Evolutionary conservation across 1,284 basidiomycete genomes (phyloP).

Genomic region (Jaminaea rosea): DNA sequence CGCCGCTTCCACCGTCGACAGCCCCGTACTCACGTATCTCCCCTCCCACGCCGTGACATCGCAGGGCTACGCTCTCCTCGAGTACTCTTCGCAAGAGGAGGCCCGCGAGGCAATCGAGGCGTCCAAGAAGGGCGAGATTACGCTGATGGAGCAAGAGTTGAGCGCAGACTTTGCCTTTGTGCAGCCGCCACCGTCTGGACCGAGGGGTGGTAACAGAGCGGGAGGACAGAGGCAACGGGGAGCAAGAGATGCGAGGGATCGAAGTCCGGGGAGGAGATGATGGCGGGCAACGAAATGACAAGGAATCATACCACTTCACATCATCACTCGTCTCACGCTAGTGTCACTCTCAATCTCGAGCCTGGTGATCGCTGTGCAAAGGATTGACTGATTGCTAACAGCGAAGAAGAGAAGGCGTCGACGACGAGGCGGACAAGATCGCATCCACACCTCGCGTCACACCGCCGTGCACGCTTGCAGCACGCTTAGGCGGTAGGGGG

Average conservation of each 20-base stretch:
- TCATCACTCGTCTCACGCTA: too few species aligned
- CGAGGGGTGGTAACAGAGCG: conserved; percentile 63
- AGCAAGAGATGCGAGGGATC: conserved; percentile 46
- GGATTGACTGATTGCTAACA: too few species aligned
- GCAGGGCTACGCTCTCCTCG: conserved; percentile 57
- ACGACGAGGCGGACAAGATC: too few species aligned
- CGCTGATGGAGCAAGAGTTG: conserved; percentile 75
- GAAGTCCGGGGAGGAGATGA: conserved; percentile 1
- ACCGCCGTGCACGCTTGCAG: too few species aligned
- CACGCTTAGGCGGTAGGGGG: conserved; percentile 29
- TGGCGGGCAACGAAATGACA: too few species aligned
- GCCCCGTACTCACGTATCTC: neutral
- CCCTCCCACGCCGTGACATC: neutral
- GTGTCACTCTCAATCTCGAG: too few species aligned
- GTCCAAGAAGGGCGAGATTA: conserved; percentile 64
- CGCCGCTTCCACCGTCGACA: neutral
- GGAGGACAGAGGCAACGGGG: conserved; percentile 62
- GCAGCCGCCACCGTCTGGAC: conserved; percentile 60
- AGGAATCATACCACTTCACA: too few species aligned
- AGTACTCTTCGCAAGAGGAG: conserved; percentile 86
- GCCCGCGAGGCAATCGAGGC: conserved; percentile 82
- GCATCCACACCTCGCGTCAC: too few species aligned
- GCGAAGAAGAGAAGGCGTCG: too few species aligned
- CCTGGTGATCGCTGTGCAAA: too few species aligned
- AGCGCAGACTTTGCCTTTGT: conserved; percentile 94